Evolutionary conservation across 2,329 filamentous ascomycete genomes (phyloP).

Genomic region (Penicillium sp.): DNA sequence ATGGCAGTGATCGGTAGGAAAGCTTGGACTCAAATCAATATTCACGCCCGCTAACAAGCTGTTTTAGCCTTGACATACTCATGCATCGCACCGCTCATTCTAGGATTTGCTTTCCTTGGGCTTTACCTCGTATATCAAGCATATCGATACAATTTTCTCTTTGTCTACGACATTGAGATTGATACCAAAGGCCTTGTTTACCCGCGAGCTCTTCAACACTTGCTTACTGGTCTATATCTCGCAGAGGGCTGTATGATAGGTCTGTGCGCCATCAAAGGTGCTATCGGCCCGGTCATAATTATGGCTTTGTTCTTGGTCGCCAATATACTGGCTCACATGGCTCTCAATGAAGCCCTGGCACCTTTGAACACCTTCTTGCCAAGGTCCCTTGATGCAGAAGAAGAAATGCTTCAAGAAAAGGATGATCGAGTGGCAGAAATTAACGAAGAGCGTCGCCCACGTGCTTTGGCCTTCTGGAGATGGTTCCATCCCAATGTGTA

Average conservation of each 20-base stretch:
- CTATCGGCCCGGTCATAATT: constrained; percentile 68
- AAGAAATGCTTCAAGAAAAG: constrained; percentile 48
- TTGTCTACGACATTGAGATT: constrained; percentile 75
- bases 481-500: constrained; percentile 73
- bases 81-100: constrained; percentile 80
- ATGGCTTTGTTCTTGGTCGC: constrained; percentile 76
- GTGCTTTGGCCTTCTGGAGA: constrained; percentile 31
- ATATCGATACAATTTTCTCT: constrained; percentile 88
- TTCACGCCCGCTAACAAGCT: constrained; percentile 6
- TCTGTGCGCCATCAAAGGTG: constrained; percentile 70
- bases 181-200: constrained; percentile 91
- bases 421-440: constrained; percentile 28
- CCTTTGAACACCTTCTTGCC: constrained; percentile 67
- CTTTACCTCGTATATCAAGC: constrained; percentile 81
- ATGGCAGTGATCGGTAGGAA: constrained; percentile 75
- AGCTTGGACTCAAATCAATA: background rate
- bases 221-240: constrained; percentile 81
- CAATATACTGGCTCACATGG: constrained; percentile 71
- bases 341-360: constrained; percentile 46
- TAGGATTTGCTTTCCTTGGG: constrained; percentile 77
- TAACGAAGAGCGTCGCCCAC: constrained; percentile 23
- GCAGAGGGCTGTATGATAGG: constrained; percentile 82
- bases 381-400: constrained; percentile 62
- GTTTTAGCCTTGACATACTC: constrained; percentile 76
- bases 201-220: constrained; percentile 78